Conservation (phyloP, 2,329 filamentous ascomycete species). For the Xylariomycetidae sp. region DNA sequence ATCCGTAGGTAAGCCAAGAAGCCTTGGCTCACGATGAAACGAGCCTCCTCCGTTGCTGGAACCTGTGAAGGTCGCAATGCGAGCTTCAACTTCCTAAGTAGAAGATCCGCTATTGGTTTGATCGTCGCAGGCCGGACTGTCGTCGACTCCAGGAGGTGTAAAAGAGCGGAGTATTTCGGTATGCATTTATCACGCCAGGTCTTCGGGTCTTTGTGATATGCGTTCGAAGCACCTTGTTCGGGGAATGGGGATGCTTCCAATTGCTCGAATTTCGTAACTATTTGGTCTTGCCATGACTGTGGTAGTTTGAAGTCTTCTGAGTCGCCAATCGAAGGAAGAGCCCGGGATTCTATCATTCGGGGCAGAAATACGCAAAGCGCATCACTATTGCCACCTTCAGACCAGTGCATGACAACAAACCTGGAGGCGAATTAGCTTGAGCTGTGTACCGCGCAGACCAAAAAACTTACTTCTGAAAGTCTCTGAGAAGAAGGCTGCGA, state of each 20-base stretch:
- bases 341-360: conserved; percentile 51
- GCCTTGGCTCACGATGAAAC: conserved; percentile 69
- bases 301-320: conserved; percentile 52
- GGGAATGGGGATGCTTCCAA: conserved; percentile 60
- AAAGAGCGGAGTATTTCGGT: conserved; percentile 61
- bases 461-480: conserved; percentile 66
- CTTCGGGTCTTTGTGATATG: conserved; percentile 54
- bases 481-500: conserved; percentile 67
- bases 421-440: conserved; percentile 39
- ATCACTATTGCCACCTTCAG: conserved; percentile 57
- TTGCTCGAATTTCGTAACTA: conserved; percentile 62
- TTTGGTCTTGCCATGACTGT: conserved; percentile 66
- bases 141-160: conserved; percentile 56
- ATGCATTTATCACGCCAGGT: conserved; percentile 58
- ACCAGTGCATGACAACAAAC: conserved; percentile 72
- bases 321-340: conserved; percentile 46
- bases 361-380: conserved; percentile 64
- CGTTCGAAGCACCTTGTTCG: conserved; percentile 45
- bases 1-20: conserved; percentile 68
- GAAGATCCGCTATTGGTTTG: conserved; percentile 57
- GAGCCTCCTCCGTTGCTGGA: conserved; percentile 55
- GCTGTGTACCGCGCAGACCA: too few species aligned
- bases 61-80: conserved; percentile 56
- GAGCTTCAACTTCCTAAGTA: conserved; percentile 60
- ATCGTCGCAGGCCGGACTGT: conserved; percentile 61